Base-by-base conservation (phyloP, 2,329 filamentous ascomycete genomes). In the Thermoascus crustaceus region DNA sequence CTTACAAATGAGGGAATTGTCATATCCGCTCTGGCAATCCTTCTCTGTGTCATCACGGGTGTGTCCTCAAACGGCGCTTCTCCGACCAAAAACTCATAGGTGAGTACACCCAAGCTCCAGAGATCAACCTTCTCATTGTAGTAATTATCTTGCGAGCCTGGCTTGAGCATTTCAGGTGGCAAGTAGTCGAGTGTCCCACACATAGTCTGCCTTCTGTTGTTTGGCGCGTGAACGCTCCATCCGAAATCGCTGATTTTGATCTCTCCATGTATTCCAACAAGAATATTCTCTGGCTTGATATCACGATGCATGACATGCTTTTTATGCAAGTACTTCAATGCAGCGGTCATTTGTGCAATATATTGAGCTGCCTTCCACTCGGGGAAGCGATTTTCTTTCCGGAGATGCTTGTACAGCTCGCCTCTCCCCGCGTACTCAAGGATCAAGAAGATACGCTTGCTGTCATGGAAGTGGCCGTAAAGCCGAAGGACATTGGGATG, bases 231-330 rank as follows among this genome's bases (percentile, higher is more conserved):
- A 3, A 96, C 91, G 58, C 85, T 93, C 91, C 91, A 98, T 32
- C 91, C 89, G 55, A 96, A 98, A 62, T 98, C 91, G 4, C 86
- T 93, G 54, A 98, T 88, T 65, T 98, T 98, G 67, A 98, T 88
- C 69, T 98, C 91, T 47, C 88, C 91, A 57, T 96, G 89, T 41
- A 96, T 87, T 9, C 89, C 89, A 19, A 96, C 82, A 14, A 96
- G 74, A 45, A 96, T 96, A 54, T 96, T 96, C 65, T 96, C 88
- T 2, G 88, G 88, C 69, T 96, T 96, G 67, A 96, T 96, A 53
- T 96, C 88, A 40, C 88, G 76, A 64, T 96, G 89, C 68, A 96
- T 96, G 49, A 96, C 85, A 60, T 95, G 87, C 69, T 96, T 96
- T 60, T 86, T 86, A 69, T 95, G 88, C 30, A 95, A 74, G 56